These are phyloP conservation scores for Magnaporthiopsis poae DNA, from an alignment of 2,329 filamentous ascomycete genomes.

Conservation along the genomic window DNA sequence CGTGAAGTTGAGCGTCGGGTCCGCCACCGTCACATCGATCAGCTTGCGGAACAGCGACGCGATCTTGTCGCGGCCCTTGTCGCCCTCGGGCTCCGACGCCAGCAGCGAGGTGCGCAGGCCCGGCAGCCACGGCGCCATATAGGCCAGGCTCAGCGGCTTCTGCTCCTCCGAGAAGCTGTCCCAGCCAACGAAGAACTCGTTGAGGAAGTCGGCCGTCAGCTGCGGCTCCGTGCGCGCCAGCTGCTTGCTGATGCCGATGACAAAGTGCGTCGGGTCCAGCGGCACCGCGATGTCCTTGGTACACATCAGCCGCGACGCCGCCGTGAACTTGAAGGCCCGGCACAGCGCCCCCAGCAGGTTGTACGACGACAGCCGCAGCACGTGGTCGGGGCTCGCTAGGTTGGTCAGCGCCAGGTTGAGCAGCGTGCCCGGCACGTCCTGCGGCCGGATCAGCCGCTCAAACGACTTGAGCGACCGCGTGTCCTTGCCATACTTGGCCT, in stretches of 20 bases:
- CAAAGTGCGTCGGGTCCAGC: constrained; percentile 52
- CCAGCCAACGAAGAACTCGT: constrained; percentile 66
- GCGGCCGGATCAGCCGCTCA: constrained; percentile 56
- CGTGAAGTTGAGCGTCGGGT: constrained; percentile 47
- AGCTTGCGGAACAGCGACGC: constrained; percentile 55
- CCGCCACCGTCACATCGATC: constrained; percentile 54
- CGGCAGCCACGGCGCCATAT: constrained; percentile 61
- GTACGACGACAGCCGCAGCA: constrained; percentile 54
- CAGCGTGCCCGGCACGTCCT: constrained; percentile 61
- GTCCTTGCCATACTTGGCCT: constrained; percentile 56
- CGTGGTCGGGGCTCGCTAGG: constrained; percentile 50
- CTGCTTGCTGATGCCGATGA: constrained; percentile 55
- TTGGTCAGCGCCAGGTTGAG: constrained; percentile 60
- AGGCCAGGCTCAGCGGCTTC: constrained; percentile 55
- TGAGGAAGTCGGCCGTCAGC: constrained; percentile 58
- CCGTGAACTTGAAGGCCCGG: constrained; percentile 56
- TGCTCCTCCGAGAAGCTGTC: constrained; percentile 59
- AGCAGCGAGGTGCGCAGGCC: constrained; percentile 51
- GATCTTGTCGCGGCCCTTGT: constrained; percentile 57
- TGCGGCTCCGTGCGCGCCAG: constrained; percentile 55
- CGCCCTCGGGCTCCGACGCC: constrained; percentile 49
- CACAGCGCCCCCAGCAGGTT: constrained; percentile 59
- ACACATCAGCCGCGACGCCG: constrained; percentile 51
- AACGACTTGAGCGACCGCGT: constrained; percentile 49
- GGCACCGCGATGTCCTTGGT: constrained; percentile 52